Evolutionary conservation across 805 yeast genomes (phyloP).

Genomic region (Ogataea glucozyma): DNA sequence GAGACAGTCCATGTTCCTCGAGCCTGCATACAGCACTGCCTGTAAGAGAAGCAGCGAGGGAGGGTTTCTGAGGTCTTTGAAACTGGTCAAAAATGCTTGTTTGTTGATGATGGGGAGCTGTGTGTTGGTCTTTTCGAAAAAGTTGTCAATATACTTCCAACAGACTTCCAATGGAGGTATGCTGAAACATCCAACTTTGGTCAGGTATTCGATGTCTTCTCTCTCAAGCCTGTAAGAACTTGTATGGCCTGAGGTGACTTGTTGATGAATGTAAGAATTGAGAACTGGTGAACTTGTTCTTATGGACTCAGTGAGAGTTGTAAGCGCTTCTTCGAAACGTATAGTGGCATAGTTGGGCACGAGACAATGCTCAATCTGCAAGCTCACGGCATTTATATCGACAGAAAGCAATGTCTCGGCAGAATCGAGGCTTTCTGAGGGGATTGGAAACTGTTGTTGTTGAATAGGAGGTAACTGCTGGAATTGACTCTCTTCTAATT

Average conservation of each 20-base stretch:
- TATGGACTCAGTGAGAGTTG: slow-evolving; percentile 7
- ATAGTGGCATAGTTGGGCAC: slow-evolving; percentile 6
- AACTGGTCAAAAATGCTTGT: slow-evolving; percentile 54
- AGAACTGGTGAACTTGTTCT: slow-evolving; percentile 8
- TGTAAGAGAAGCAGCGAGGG: slow-evolving; percentile 63
- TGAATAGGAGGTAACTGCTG: background rate
- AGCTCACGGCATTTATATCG: background rate
- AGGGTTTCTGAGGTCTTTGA: slow-evolving; percentile 53
- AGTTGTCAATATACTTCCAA: slow-evolving; percentile 57
- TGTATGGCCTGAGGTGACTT: background rate
- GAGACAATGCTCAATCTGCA: slow-evolving; percentile 2
- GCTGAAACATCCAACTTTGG: slow-evolving; percentile 62
- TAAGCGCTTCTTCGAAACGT: slow-evolving; percentile 2
- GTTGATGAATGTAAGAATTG: background rate
- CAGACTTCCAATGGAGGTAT: slow-evolving; percentile 51
- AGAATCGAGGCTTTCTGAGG: too few relatives aligned
- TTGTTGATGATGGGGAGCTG: slow-evolving; percentile 65
- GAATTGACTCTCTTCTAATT: background rate
- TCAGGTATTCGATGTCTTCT: slow-evolving; percentile 60
- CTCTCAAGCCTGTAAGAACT: slow-evolving; percentile 15
- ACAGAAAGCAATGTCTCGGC: background rate
- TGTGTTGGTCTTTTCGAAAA: slow-evolving; percentile 65
- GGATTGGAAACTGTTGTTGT: background rate
- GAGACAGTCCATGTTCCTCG: slow-evolving; percentile 57
- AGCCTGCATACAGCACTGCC: slow-evolving; percentile 65